Base-by-base conservation (phyloP, 2,329 filamentous ascomycete genomes). In the Aspergillus fumigatiaffinis region DNA sequence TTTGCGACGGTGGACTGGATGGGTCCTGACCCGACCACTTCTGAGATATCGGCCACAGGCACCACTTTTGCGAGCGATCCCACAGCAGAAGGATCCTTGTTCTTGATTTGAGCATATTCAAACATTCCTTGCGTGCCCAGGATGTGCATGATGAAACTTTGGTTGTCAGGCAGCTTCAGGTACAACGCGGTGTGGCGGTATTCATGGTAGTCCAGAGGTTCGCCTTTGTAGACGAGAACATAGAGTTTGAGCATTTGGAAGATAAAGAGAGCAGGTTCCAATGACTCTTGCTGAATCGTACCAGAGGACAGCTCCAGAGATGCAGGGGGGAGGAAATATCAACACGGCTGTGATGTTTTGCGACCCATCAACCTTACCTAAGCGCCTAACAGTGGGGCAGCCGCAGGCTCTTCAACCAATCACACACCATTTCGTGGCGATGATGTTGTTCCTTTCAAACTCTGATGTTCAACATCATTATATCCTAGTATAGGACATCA, bases 111-210 rank as follows among this genome's bases (percentile, higher is more conserved):
- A n/a, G 55, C 49, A 52, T 64, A 70, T 42, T 62, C 53, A 44
- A 69, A 71, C 35, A 70, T 63, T 9, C 67, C 68, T 4, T 69
- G 64, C 21, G 66, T 64, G 28, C 65, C 67, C 5, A 63, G 55
- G 8, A 67, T 60, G 51, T 70, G 68, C 51, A 70, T 58, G 26
- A 67, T 61, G 26, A 60, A 61, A 23, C 63, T 52, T 42, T 52
- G 26, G 6, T 56, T 58, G 12, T 58, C 55, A 12, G 58, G 42
- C 49, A 65, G 68, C 14, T 58, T 54, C 35, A 69, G 60, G 52
- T 68, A 64, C 4, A 71, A 59, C 2, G 67, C 68, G 25, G 68
- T 70, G 53, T 71, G 69, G 48, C 68, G 66, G 57, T 70, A 71
- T 57, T 68, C 62, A 49, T 60, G 50, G 58, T 66, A 70, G 55